Evolutionary conservation across 805 yeast genomes (phyloP), one percentile per base, ranked within the genome.

Genomic region (Kodamaea kakaduensis): DNA sequence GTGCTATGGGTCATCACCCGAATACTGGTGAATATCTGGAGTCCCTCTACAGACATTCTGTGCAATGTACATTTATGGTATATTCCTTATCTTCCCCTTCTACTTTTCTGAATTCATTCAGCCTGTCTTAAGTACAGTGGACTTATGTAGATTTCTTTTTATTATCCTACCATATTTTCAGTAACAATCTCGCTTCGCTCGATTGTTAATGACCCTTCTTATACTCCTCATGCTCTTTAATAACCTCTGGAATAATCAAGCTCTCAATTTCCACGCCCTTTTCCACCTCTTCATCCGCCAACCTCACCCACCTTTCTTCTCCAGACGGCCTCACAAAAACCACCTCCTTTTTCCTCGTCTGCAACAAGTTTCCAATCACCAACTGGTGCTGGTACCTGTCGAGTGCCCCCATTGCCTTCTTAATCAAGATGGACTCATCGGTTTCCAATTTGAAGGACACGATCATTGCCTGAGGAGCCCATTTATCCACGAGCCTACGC

Each of bases 391-490:
- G 83, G 58, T 93, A 93, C 40, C 96, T 71, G 17, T 76, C 76
- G 40, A 93, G 69, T 0, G 98, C 97, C 39, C 73, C 78, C 33
- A 67, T 66, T 8, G 96, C 84, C 61, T 93, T 93, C 38, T 71
- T 67, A 31, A 88, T 70, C 44, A 93, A 64, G 16, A 93, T 75
- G 6, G 65, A 47, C 37, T 61, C 55, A 56, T 93, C 98, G 0
- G 98, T 93, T 54, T 93, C 98, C 34, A 93, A 71, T 58, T 93
- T 93, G 64, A 93, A 93, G 12, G 95, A 84, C 1, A 90, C 84
- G 38, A 93, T 86, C 95, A 88, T 84, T 1, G 97, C 94, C 9
- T 80, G 76, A 2, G 94, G 95, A 0, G 96, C 96, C 98, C 98
- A 93, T 8, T 79, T 73, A 45, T 86, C 94, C 1, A 89, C 97